Evolutionary conservation across 768 basidiomycete species (phyloP), one percentile per base, ranked within the genome.

Genomic region (Boletellus ananas): DNA sequence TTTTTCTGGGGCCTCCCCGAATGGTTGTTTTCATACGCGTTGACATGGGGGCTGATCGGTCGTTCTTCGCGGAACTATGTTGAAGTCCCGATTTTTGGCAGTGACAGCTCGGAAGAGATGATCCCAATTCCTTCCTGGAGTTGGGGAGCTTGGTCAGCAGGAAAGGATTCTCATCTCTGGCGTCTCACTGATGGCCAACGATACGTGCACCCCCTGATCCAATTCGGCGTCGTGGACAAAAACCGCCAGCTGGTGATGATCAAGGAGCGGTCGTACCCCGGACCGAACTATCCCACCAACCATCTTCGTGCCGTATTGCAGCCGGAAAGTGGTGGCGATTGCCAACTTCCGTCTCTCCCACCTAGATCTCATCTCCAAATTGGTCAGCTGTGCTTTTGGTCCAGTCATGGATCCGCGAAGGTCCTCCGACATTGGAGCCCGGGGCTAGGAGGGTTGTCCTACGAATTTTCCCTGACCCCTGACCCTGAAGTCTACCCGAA

Each of bases 81-180:
- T 8, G 5, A 33, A 2, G 38, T 51, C 11, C 45, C 57, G 16
- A 9, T 52, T 4, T 47, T 58, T n/a, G 13, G 45, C 6, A 25
- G 5, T 14, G 16, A 54, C 2, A 56, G 56, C 13, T 37, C 46
- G 3, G 40, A 39, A 34, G 9, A 48, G n/a, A 45, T 43, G 43
- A 21, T 52, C 2, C 35, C 47, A 1, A 34, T 59, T 3, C 58
- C 58, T 23, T 60, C 58, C 9, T 59, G 58, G 58, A 59, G 58
- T 29, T 59, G 58, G 58, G 51, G 40, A 2, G 51, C 45, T 6
- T 52, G 51, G 46, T 43, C 45, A 25, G 46, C 5, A 17, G 47
- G 33, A 11, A n/a, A 36, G 29, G 25, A 45, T 14, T 18, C 23
- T 3, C 23, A 13, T 8, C 21, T 4, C 2, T 21, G 14, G n/a